These are phyloP conservation scores for Hirsutella rhossiliensis DNA, from an alignment of 2,329 filamentous ascomycete genomes.

Conservation along the genomic window DNA sequence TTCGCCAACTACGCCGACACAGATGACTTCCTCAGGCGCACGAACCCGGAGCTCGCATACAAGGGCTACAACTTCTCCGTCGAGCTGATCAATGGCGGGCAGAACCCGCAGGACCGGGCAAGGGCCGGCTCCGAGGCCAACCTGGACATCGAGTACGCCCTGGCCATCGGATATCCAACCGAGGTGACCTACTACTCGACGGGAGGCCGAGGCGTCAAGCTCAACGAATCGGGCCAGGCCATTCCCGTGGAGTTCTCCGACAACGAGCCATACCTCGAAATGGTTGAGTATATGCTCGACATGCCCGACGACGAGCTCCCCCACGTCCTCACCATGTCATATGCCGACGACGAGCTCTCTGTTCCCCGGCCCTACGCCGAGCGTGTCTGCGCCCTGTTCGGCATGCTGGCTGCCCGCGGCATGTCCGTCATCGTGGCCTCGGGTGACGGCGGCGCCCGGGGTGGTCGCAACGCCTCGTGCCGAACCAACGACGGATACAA, in stretches of 20 bases:
- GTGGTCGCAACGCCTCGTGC: slow-evolving; percentile 37
- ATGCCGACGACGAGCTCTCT: slow-evolving; percentile 44
- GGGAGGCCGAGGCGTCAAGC: slow-evolving; percentile 29
- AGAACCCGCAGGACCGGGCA: slow-evolving; percentile 26
- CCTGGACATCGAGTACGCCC: slow-evolving; percentile 35
- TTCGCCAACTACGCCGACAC: slow-evolving; percentile 32
- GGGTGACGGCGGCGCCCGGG: slow-evolving; percentile 37
- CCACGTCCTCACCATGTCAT: slow-evolving; percentile 45
- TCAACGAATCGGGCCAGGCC: slow-evolving; percentile 24
- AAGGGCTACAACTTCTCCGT: slow-evolving; percentile 27
- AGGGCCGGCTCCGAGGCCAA: slow-evolving; percentile 31
- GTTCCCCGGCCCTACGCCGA: slow-evolving; percentile 39
- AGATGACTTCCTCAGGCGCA: slow-evolving; percentile 21
- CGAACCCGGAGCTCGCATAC: slow-evolving; percentile 22
- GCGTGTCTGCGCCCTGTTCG: slow-evolving; percentile 40
- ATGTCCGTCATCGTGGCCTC: slow-evolving; percentile 37
- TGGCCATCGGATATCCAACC: slow-evolving; percentile 31
- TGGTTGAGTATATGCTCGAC: slow-evolving; percentile 36
- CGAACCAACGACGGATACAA: slow-evolving; percentile 45
- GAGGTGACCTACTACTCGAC: slow-evolving; percentile 32
- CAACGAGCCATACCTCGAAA: slow-evolving; percentile 47
- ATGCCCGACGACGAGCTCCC: slow-evolving; percentile 33
- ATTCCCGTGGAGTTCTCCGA: slow-evolving; percentile 16
- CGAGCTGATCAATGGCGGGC: slow-evolving; percentile 27
- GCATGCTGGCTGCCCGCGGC: slow-evolving; percentile 39